These are phyloP conservation scores for Picocystis salinarum DNA, from an alignment of 139 green algal genomes.

Conservation along the genomic window DNA sequence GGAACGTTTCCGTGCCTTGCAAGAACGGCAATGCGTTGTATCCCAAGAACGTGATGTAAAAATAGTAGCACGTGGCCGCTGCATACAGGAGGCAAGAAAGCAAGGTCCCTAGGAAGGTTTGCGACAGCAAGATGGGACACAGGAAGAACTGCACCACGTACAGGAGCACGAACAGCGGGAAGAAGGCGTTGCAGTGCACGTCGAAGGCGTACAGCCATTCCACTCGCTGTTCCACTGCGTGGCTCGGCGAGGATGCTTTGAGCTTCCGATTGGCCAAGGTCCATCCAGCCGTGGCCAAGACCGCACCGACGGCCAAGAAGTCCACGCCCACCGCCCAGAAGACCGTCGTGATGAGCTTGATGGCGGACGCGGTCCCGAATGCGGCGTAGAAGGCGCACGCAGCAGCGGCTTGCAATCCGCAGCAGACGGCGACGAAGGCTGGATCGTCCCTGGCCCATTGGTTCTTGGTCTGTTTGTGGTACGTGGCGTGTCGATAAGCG, in stretches of 20 bases:
- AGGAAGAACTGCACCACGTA: conserved; percentile 70
- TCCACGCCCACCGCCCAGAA: conserved; percentile 37
- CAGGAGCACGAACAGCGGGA: conserved; percentile 72
- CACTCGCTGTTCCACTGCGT: conserved; percentile 2
- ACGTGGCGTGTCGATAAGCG: conserved; percentile 84
- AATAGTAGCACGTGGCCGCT: conserved; percentile 52
- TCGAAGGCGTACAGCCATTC: conserved; percentile 88
- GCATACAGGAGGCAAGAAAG: conserved; percentile 55
- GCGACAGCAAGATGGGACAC: conserved; percentile 45
- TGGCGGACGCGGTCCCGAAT: conserved; percentile 17
- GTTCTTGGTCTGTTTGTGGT: conserved; percentile 96
- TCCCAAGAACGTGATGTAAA: conserved; percentile 89
- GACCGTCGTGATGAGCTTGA: conserved; percentile 5
- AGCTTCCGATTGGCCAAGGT: conserved; percentile 59
- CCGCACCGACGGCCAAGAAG: conserved; percentile 57
- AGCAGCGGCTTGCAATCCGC: conserved; percentile 39
- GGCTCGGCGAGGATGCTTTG: conserved; percentile 6
- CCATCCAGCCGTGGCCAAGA: conserved; percentile 66
- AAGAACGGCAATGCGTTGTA: conserved; percentile 77
- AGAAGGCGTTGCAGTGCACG: conserved; percentile 95
- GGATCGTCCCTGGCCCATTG: conserved; percentile 93
- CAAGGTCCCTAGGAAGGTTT: conserved; percentile 28
- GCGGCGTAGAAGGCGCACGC: conserved; percentile 57
- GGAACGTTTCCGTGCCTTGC: conserved; percentile 66
- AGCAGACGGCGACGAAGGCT: conserved; percentile 73